Base-by-base conservation (phyloP, 495 filamentous ascomycete species). In the Delitschia confertaspora region DNA sequence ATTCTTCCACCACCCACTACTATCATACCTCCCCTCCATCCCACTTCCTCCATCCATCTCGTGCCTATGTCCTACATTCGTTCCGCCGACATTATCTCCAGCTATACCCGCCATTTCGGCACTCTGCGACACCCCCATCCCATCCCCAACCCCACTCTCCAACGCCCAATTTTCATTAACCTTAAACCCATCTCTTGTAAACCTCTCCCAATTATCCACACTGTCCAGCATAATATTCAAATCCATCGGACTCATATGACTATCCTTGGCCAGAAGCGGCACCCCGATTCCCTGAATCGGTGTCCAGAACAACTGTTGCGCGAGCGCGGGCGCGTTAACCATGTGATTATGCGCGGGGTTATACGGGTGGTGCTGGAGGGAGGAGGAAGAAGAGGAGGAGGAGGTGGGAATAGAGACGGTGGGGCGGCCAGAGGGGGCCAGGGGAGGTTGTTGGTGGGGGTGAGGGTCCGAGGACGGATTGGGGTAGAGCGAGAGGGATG, bases 301-400 rank as follows among this genome's bases (percentile, higher is more conserved):
- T 8, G 60, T 55, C 58, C 59, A 63, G 53, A 61, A 61, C 2
- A 55, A 38, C 10, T 38, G 25, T 25, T 62, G 49, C 8, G 51
- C 42, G 25, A 51, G 38, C 11, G 23, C 29, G 9, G 31, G 3
- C 0, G 47, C 23, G 24, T 7, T 11, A 29, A 9, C n/a, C n/a
- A n/a, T n/a, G n/a, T n/a, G n/a, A n/a, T n/a, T n/a, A n/a, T n/a
- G n/a, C n/a, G n/a, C 6, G 38, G 5, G 3, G 11, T 3, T 25
- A 2, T 7, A 16, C 0, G 17, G 25, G 16, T 13, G 35, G 7
- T 16, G 17, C 14, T 18, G n/a, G 16, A 22, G 3, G 35, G 35
- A 38, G 4, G 20, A 7, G 19, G 26, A 19, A 22, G 17, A 23
- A 5, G 31, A 14, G 5, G 31, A 5, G 5, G 18, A 4, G 18